Evolutionary conservation across 2,329 filamentous ascomycete genomes (phyloP), one percentile per base, ranked within the genome.

Genomic region (Pseudocercospora eumusae): DNA sequence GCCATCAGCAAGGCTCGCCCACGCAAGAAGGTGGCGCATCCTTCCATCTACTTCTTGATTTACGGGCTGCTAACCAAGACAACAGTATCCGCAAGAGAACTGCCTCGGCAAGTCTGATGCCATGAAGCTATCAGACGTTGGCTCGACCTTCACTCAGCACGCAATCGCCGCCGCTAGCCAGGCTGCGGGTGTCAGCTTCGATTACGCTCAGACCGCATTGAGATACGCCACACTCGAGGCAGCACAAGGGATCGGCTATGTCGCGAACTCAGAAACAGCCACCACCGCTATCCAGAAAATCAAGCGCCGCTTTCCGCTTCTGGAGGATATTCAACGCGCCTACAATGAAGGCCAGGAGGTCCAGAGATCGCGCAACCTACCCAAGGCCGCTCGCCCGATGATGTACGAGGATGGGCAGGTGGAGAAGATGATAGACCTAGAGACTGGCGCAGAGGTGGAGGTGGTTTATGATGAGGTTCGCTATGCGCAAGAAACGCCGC

Each of bases 291-390:
- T 64, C 11, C 11, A 42, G 7, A 55, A 50, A n/a, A 44, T 64
- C 45, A 63, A 63, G 40, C 15, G 36, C 13, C 56, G 58, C 28
- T 65, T 65, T 31, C 60, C 65, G 7, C n/a, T 64, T 7, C 27
- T 67, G 8, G 54, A 65, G 40, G 65, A 67, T 40, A 62, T 67
- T 20, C 47, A 65, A 52, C 18, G 20, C 18, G 65, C 65, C 1
- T 67, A 65, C 28, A 49, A 15, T 11, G 25, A 52, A n/a, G 47
- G 47, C 11, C 25, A n/a, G 23, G 21, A 52, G 15, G 47, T 52
- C 4, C 47, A 52, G 47, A 52, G 25, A 52, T 52, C 47, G 21
- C 47, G 47, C 44, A 20, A 18, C 23, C 44, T 47, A 21, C 11
- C 18, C 9, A 21, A 9, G 20, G 23, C 4, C 9, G 4, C 44